These are phyloP conservation scores for Westerdykella sp. DNA, from an alignment of 2,329 filamentous ascomycete species.

Conservation along the genomic window DNA sequence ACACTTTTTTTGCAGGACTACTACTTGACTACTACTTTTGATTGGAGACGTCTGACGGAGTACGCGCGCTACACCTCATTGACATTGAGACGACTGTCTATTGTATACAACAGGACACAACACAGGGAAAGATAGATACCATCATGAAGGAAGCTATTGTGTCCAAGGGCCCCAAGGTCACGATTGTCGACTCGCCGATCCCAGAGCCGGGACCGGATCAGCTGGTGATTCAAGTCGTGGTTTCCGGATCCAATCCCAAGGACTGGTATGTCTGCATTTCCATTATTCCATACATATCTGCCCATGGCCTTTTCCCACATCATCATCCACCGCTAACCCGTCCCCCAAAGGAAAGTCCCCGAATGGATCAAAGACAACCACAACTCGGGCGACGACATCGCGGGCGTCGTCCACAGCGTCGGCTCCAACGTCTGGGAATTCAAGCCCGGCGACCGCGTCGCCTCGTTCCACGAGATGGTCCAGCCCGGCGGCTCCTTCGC, in stretches of 20 bases:
- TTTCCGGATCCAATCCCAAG: constrained; percentile 42
- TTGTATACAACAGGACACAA: too few species aligned
- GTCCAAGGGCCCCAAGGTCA: constrained; percentile 25
- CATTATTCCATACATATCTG: background rate
- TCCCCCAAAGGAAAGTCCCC: constrained; percentile 20
- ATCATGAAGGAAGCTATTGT: constrained; percentile 41
- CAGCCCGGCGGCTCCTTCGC: constrained; percentile 51
- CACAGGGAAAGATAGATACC: too few species aligned
- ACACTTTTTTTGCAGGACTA: too few species aligned
- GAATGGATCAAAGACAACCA: constrained; percentile 15
- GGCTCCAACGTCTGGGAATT: constrained; percentile 53
- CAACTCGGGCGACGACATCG: constrained; percentile 53
- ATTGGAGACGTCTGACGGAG: too few species aligned
- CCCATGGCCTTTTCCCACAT: constrained; percentile 38
- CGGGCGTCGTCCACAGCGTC: constrained; percentile 50
- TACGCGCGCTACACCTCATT: too few species aligned
- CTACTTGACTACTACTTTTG: too few species aligned
- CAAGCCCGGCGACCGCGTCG: constrained; percentile 52
- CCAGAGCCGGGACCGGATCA: constrained; percentile 30
- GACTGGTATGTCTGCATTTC: constrained; percentile 38
- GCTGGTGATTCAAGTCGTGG: constrained; percentile 36
- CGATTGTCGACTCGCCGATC: constrained; percentile 33
- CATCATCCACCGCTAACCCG: background rate
- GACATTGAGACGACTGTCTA: too few species aligned
- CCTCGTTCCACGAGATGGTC: constrained; percentile 52